Conservation (phyloP, 192 early-diverging fungal species). For the Entomortierella lignicola region DNA sequence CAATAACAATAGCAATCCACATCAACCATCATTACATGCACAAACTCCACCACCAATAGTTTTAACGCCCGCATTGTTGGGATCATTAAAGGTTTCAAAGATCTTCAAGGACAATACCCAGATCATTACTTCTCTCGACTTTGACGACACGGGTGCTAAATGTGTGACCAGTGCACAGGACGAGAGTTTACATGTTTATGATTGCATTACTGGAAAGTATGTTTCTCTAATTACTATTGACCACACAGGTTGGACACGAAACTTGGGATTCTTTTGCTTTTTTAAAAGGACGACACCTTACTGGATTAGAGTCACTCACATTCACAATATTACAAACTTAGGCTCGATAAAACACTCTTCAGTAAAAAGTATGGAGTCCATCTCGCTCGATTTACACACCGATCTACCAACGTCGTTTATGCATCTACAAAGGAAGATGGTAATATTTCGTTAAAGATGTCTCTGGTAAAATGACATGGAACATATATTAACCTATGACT, state of each 20-base stretch:
- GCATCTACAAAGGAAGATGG: constrained; percentile 95
- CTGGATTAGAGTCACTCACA: not conserved
- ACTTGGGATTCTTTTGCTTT: constrained; percentile 3
- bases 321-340: constrained; percentile 30
- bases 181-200: constrained; percentile 90
- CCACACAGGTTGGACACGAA: too few species aligned
- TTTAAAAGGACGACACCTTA: too few species aligned
- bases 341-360: constrained; percentile 76
- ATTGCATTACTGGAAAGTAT: constrained; percentile 83
- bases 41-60: constrained; percentile 33
- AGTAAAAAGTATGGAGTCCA: constrained; percentile 97
- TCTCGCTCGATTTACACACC: constrained; percentile 89
- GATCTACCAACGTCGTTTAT: constrained; percentile 81
- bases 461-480: not conserved
- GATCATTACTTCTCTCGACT: constrained; percentile 84
- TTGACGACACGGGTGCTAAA: constrained; percentile 78
- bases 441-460: constrained; percentile 21
- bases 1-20: not conserved
- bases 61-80: constrained; percentile 51
- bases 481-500: not conserved
- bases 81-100: constrained; percentile 67
- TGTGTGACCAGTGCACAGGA: constrained; percentile 86
- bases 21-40: constrained; percentile 3
- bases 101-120: constrained; percentile 81
- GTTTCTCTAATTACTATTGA: constrained; percentile 36